Evolutionary conservation across 2,329 filamentous ascomycete species (phyloP), one percentile per base, ranked within the genome.

Genomic region (Sclerotinia glacialis): DNA sequence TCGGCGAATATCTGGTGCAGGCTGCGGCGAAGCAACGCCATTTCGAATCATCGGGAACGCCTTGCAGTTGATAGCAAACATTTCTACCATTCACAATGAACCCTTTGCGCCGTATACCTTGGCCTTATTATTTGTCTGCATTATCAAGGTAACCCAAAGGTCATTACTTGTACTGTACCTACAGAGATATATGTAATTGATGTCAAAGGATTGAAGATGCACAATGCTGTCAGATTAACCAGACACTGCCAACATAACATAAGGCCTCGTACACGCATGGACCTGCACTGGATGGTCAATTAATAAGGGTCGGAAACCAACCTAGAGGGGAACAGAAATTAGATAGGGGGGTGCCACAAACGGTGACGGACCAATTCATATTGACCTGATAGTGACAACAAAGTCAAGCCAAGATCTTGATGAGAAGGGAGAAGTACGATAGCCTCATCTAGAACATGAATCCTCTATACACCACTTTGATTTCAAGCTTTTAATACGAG

Each of bases 161-260:
- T 60, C 40, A 49, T 53, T 50, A 28, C 55, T 61, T 50, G 64
- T 60, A 52, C 46, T 65, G 34, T 65, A 61, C 64, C 26, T 52
- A 31, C 54, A 54, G 46, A 37, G 34, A 42, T 60, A 60, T 49
- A 26, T 16, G 46, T 34, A 54, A 52, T 65, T 65, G 44, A 65
- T 52, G 34, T 42, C 26, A 65, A 65, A 42, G 44, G 64, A 44
- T 60, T 65, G 26, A 65, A 65, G 64, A 65, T 65, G 64, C 55
- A 65, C 55, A 60, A 46, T 65, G 63, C 64, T 59, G 64, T 65
- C 64, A 65, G 64, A 65, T 61, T 65, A 34, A 52, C 64, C 63
- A 58, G 34, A 47, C 44, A 49, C 34, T 49, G 63, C 63, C 64
- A 65, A 26, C 64, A 37, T 28, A 65, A 26, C 64, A 37, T 28